These are phyloP conservation scores for Penicillium soppii DNA, from an alignment of 495 filamentous ascomycete species.

Conservation along the genomic window DNA sequence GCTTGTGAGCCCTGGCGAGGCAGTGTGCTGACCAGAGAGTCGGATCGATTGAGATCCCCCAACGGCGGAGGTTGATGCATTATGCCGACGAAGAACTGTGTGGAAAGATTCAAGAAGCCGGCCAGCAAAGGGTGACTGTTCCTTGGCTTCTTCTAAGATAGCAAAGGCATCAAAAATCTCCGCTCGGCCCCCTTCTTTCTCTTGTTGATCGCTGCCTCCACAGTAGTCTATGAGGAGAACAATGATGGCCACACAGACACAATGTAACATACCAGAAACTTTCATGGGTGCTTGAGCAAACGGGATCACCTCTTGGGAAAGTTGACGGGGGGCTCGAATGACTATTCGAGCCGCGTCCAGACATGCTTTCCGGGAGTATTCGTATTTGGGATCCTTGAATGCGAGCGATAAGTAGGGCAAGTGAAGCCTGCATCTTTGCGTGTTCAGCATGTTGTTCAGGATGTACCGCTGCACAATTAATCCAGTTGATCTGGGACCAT, in stretches of 20 bases:
- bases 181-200: slow-evolving; percentile 16
- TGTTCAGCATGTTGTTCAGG: slow-evolving; percentile 31
- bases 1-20: background rate
- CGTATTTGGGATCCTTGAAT: slow-evolving; percentile 23
- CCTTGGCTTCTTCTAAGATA: slow-evolving; percentile 35
- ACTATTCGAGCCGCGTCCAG: slow-evolving; percentile 34
- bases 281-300: slow-evolving; percentile 22
- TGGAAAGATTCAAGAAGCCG: slow-evolving; percentile 35
- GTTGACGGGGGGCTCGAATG: slow-evolving; percentile 26
- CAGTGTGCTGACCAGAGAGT: background rate
- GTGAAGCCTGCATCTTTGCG: slow-evolving; percentile 42
- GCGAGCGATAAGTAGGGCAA: slow-evolving; percentile 33
- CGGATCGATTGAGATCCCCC: background rate
- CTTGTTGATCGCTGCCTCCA: slow-evolving; percentile 9
- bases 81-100: slow-evolving; percentile 29
- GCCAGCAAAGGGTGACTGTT: slow-evolving; percentile 30
- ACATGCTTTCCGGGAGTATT: slow-evolving; percentile 34
- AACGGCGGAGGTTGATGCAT: slow-evolving; percentile 7
- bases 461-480: slow-evolving; percentile 36
- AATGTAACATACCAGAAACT: slow-evolving; percentile 28
- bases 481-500: slow-evolving; percentile 11
- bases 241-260: slow-evolving; percentile 38
- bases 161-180: slow-evolving; percentile 34
- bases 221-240: slow-evolving; percentile 38
- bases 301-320: slow-evolving; percentile 17